Evolutionary conservation across 768 basidiomycete genomes (phyloP).

Genomic region (Psilocybe cyanescens): DNA sequence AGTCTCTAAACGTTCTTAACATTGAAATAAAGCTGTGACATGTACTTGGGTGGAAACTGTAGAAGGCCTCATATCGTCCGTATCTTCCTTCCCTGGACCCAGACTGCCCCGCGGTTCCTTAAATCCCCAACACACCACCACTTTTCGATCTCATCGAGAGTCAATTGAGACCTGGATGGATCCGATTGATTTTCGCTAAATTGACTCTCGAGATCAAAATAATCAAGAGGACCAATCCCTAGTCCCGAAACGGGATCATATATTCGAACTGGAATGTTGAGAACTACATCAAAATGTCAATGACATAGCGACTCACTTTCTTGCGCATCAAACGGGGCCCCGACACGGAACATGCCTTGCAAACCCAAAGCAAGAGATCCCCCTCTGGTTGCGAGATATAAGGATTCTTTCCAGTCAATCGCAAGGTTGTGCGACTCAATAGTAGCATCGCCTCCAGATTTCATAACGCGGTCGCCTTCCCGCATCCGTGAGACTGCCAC

Average conservation of each 20-base stretch:
- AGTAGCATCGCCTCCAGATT: conserved; percentile 6
- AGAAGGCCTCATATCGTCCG: conserved; percentile 1
- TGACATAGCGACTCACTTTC: conserved; percentile 53
- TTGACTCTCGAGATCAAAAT: conserved; percentile 52
- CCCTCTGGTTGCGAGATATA: conserved; percentile 83
- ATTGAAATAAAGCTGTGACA: neutral
- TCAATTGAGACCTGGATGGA: conserved; percentile 10
- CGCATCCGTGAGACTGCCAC: conserved; percentile 74
- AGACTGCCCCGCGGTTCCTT: conserved; percentile 68
- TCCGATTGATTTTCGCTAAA: neutral
- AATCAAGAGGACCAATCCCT: conserved; percentile 72
- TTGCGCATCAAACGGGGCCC: conserved; percentile 77
- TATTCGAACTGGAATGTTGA: conserved; percentile 42
- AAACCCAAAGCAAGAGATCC: conserved; percentile 75
- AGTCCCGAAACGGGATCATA: conserved; percentile 40
- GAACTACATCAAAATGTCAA: neutral
- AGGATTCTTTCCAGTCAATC: conserved; percentile 80
- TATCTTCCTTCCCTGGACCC: conserved; percentile 67
- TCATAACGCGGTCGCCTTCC: conserved; percentile 49
- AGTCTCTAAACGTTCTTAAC: neutral
- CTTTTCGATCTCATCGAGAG: conserved; percentile 70
- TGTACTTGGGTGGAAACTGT: neutral
- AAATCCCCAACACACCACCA: conserved; percentile 89
- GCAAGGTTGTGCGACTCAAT: conserved; percentile 34
- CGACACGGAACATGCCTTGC: conserved; percentile 60